Evolutionary conservation across 1,284 basidiomycete species (phyloP), one percentile per base, ranked within the genome.

Genomic region (Mycena sp.): DNA sequence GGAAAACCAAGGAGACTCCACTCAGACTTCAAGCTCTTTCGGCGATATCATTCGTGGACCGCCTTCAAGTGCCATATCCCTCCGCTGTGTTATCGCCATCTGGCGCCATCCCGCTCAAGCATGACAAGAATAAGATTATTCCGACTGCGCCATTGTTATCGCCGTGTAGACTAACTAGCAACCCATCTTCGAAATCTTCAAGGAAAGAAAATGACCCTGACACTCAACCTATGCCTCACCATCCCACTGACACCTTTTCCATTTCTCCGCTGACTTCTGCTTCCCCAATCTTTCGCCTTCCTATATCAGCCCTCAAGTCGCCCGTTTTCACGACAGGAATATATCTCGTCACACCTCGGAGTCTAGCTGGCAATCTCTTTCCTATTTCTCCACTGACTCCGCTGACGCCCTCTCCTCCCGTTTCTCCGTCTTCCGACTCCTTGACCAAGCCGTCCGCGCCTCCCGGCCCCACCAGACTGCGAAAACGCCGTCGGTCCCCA

Each of bases 351-450:
- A 41, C 32, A 4, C 51, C 51, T 6, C 9, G 21, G 32, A 1
- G 37, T 46, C 41, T 35, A 2, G 30, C 26, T 9, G 17, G 37
- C 26, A 14, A 35, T 3, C 58, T 44, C 10, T 53, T 61, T 23
- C 58, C 48, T 1, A 21, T 61, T 32, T 65, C 58, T 26, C 63
- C 63, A 19, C 50, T 65, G 43, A 57, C 49, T 16, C 63, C 63
- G 26, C 38, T 65, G 44, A 65, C 63, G 26, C 61, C 61, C 4
- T 63, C 61, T 16, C 61, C 55, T 4, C 29, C n/a, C 38, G 41
- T 48, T 11, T 38, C 48, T 1, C 11, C 12, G 3, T 38, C 46
- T 12, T 21, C 23, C 7, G 16, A 11, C 50, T 0, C 21, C 5
- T 32, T 38, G n/a, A 9, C 25, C n/a, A 40, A 30, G 29, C 14